Evolutionary conservation across 2,329 filamentous ascomycete genomes (phyloP), one percentile per base, ranked within the genome.

Genomic region (Diaporthe capsici): DNA sequence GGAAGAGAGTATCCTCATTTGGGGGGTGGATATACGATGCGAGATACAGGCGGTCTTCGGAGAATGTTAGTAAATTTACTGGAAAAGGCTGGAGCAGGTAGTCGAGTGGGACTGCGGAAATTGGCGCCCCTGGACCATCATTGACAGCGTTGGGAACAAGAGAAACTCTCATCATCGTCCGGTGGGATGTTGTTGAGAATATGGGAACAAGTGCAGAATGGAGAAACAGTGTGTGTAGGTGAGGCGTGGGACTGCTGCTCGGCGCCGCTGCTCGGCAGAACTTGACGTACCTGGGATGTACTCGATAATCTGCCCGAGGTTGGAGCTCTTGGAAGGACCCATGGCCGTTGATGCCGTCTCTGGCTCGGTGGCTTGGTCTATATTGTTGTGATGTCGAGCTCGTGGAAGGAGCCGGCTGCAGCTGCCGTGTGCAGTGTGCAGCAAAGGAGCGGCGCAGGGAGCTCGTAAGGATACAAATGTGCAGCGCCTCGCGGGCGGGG

Each of bases 281-380:
- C 58, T 51, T 31, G 8, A 87, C 91, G 81, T 89, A 98, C 95
- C 94, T 88, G 95, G 94, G 81, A 98, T 98, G 85, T 98, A 98
- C 88, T 98, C 96, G 83, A 98, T 96, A 81, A 98, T 92, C 87
- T 98, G 95, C 78, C 95, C 95, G 87, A 94, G 91, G 85, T 92
- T 94, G 83, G 90, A 82, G 83, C 81, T 82, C 83, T 85, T 83
- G 79, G 83, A 80, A 85, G 78, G 79, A 78, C 81, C 78, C 82
- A 88, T 88, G 85, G 82, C 84, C 77, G 81, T 81, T 78, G 79
- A 79, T 49, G 78, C 82, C 75, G 88, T 89, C 78, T 79, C 85
- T 70, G 86, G 87, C 55, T 63, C 42, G 10, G 39, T 37, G 55
- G 17, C 31, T 37, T 39, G 71, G 55, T 51, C 15, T 51, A 15